These are phyloP conservation scores for Colletotrichum sidae DNA, from an alignment of 2,329 filamentous ascomycete species.

Conservation along the genomic window DNA sequence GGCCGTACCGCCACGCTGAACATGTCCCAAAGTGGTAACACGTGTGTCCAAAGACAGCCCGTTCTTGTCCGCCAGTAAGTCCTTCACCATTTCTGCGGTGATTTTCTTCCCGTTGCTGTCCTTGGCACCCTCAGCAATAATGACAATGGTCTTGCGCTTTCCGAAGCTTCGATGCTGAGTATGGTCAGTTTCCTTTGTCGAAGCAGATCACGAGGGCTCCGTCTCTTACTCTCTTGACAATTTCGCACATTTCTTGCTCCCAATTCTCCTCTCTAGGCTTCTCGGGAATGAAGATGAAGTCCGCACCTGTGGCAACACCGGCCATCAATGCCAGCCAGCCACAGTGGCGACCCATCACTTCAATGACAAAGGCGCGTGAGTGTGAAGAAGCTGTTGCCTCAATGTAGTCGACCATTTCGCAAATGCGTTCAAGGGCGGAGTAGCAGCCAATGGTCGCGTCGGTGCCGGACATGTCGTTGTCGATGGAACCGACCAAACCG, in stretches of 20 bases:
- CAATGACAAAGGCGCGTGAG: constrained; percentile 95
- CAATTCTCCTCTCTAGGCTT: constrained; percentile 89
- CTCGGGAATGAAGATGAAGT: constrained; percentile 97
- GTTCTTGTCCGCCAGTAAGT: constrained; percentile 82
- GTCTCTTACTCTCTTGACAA: constrained; percentile 74
- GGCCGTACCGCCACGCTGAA: constrained; percentile 93
- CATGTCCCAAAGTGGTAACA: constrained; percentile 94
- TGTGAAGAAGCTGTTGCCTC: constrained; percentile 95
- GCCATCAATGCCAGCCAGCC: constrained; percentile 98
- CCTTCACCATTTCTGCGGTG: constrained; percentile 82
- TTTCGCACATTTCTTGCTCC: constrained; percentile 86
- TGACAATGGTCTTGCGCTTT: constrained; percentile 98
- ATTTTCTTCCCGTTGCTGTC: constrained; percentile 89
- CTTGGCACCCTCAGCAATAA: constrained; percentile 94
- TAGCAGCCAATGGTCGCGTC: constrained; percentile 98
- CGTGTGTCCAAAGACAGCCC: constrained; percentile 89
- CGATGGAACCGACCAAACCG: constrained; percentile 94
- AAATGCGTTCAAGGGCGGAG: constrained; percentile 91
- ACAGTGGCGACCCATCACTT: constrained; percentile 98
- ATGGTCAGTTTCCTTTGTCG: constrained; percentile 13
- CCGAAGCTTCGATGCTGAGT: constrained; percentile 83
- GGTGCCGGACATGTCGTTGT: constrained; percentile 97
- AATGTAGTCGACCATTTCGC: constrained; percentile 95
- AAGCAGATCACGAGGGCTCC: not conserved
- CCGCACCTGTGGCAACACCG: constrained; percentile 92